Conservation (phyloP, 192 early-diverging fungal species). For the Backusella parvicylindrica region DNA sequence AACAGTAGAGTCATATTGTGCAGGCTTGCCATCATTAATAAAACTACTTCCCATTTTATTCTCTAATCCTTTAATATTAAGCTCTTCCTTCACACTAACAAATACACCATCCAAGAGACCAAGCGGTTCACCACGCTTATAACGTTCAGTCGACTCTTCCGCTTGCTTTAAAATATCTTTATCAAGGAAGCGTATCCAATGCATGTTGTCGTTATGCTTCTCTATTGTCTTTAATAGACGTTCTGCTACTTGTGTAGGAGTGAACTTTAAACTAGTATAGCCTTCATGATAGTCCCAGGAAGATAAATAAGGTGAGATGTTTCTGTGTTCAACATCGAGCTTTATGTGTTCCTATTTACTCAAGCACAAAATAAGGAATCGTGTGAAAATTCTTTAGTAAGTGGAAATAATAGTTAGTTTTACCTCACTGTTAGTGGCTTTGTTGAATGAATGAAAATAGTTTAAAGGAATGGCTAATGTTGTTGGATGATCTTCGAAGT, state of each 20-base stretch:
- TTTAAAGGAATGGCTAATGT: conserved; percentile 33
- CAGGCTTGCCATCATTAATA: conserved; percentile 47
- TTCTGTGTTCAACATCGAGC: not conserved
- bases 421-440: not conserved
- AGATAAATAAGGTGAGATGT: conserved; percentile 24
- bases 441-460: conserved; percentile 5
- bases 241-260: conserved; percentile 39
- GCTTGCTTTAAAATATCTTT: conserved; percentile 50
- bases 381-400: not conserved
- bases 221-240: conserved; percentile 23
- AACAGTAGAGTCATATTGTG: conserved; percentile 45
- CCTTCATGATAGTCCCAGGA: conserved; percentile 47
- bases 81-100: conserved; percentile 72
- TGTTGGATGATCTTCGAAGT: conserved; percentile 28
- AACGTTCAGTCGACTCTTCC: conserved; percentile 49
- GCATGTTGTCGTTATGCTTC: conserved; percentile 5
- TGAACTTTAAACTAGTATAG: conserved; percentile 28
- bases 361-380: not conserved
- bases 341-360: not conserved
- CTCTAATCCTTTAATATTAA: conserved; percentile 54
- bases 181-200: conserved; percentile 23
- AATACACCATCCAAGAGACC: conserved; percentile 73
- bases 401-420: not conserved
- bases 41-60: conserved; percentile 57
- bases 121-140: conserved; percentile 41